These are phyloP conservation scores for Fusarium sublunatum DNA, from an alignment of 2,329 filamentous ascomycete genomes.

Conservation along the genomic window DNA sequence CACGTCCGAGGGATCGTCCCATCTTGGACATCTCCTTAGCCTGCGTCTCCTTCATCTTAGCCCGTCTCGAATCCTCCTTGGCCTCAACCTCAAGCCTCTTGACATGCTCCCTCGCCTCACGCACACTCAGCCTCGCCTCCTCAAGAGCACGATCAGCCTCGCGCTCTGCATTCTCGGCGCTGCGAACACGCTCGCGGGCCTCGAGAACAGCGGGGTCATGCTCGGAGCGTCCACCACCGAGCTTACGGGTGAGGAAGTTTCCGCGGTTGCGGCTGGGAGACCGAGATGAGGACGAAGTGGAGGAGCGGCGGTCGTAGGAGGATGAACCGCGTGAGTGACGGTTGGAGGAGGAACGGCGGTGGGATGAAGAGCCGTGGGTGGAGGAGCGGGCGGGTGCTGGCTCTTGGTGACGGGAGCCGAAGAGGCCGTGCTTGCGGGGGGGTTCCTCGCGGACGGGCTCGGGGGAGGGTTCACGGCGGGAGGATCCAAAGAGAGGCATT, in stretches of 20 bases:
- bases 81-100: conserved; percentile 73
- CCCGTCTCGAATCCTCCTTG: conserved; percentile 70
- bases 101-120: conserved; percentile 72
- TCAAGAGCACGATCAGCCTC: conserved; percentile 73
- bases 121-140: conserved; percentile 67
- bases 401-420: conserved; percentile 49
- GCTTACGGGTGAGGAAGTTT: conserved; percentile 57
- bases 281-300: conserved; percentile 22
- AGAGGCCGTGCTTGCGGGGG: conserved; percentile 53
- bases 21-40: conserved; percentile 74
- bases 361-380: conserved; percentile 24
- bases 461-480: conserved; percentile 46
- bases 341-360: conserved; percentile 21
- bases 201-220: conserved; percentile 72
- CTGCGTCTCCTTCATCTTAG: conserved; percentile 75
- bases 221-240: conserved; percentile 56
- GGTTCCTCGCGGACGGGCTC: conserved; percentile 48
- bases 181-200: conserved; percentile 70
- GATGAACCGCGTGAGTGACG: conserved; percentile 1
- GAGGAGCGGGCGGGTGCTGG: conserved; percentile 44
- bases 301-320: conserved; percentile 25
- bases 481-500: conserved; percentile 50
- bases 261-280: conserved; percentile 26
- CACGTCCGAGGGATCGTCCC: conserved; percentile 76
- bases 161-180: conserved; percentile 71